Conservation (phyloP, 305 asterid genomes). For the Solanum aculeatissimum region DNA sequence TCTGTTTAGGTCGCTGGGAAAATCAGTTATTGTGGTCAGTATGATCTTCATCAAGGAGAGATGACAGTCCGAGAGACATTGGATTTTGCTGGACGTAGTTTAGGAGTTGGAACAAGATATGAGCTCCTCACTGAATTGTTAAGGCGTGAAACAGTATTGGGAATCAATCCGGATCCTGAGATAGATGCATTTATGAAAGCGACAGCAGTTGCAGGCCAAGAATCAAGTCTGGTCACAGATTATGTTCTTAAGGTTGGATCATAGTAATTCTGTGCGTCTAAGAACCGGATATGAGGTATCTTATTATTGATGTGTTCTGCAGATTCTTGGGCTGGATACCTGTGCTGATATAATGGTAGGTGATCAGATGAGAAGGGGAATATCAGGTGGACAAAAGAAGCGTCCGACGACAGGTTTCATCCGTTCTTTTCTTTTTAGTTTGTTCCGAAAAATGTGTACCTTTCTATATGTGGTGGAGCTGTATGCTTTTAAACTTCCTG, state of each 20-base stretch:
- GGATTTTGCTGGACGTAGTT: constrained; percentile 79
- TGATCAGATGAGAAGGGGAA: constrained; percentile 87
- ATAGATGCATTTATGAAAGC: constrained; percentile 97
- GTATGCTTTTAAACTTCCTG: not conserved
- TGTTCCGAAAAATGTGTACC: not conserved
- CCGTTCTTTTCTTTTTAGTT: not conserved
- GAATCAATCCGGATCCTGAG: constrained; percentile 85
- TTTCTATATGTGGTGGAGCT: not conserved
- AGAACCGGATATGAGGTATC: not conserved
- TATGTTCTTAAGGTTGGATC: constrained; percentile 69
- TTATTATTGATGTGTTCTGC: not conserved
- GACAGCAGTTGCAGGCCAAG: constrained; percentile 75
- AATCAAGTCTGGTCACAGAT: constrained; percentile 80
- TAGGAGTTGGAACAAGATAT: constrained; percentile 88
- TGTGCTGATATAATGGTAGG: constrained; percentile 90
- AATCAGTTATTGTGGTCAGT: constrained; percentile 87
- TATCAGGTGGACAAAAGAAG: constrained; percentile 96
- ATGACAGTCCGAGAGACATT: constrained; percentile 91
- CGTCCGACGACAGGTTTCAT: constrained; percentile 75
- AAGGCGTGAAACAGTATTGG: constrained; percentile 66
- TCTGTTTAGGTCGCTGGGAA: constrained; percentile 44
- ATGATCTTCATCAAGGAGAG: constrained; percentile 94
- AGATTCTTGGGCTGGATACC: constrained; percentile 93
- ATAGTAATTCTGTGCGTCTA: not conserved
- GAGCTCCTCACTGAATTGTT: constrained; percentile 78